Evolutionary conservation across 331 rosid genomes (phyloP), one percentile per base, ranked within the genome.

Genomic region (Erythrophleum ivorense): DNA sequence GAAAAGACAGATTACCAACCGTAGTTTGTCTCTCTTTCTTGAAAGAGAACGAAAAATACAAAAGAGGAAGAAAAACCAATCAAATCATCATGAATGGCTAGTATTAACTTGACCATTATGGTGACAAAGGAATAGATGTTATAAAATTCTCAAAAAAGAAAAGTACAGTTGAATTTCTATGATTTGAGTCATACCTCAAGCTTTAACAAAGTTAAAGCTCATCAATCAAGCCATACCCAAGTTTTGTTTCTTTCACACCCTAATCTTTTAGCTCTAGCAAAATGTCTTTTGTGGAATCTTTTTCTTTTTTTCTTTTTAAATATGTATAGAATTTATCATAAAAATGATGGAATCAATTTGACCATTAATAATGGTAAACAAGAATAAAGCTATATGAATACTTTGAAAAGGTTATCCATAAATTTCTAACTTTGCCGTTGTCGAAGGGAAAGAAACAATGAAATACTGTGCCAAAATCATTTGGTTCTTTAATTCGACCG

Each of bases 1-100:
- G 53, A 77, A 15, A 62, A 29, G 86, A 83, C 83, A 62, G 33
- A 13, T 43, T 46, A 64, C 80, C 83, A 64, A 78, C 82, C 16
- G 21, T 34, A 2, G 43, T 63, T 33, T 83, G 36, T 63, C 31
- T 43, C 34, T 19, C n/a, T 69, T 14, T 31, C 40, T 60, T 11
- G 7, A 1, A 9, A 18, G 73, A 67, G 9, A 40, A 67, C 6
- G 19, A 65, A 19, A 49, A 41, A 3, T 18, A 9, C 33, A 16
- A 41, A 43, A 8, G 0, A 1, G 0, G 1, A 48, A 13, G 40
- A 7, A 1, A 16, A 12, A 13, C 40, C 67, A 60, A 60, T 60
- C 67, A 29, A 62, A 31, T 62, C 68, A 2, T 40, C 41, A 13
- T 31, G 43, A 62, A 62, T 6, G 14, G 31, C 1, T 34, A 40